phyloP scores from a whole-genome alignment of 2,329 filamentous ascomycete genomes.

The Whalleya microplaca region DNA sequence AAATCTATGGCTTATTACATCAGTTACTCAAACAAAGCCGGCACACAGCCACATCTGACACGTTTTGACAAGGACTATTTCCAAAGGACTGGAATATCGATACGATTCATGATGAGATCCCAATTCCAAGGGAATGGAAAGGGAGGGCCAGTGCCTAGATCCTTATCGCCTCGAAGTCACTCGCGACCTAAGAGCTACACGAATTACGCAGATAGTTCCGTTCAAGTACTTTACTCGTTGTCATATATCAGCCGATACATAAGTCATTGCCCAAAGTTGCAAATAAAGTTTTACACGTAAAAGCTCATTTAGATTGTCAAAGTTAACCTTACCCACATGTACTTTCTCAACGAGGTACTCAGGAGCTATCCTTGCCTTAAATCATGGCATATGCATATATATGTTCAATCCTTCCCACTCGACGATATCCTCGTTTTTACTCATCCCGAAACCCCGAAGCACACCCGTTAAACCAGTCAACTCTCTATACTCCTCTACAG shows the following conservation, averaged over 20 bases:
- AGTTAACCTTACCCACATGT: no score
- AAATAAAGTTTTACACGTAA: no score
- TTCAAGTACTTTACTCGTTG: background rate
- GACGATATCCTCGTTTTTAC: background rate
- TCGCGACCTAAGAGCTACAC: background rate
- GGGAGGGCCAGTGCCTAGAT: background rate
- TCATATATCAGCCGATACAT: background rate
- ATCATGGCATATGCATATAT: no score
- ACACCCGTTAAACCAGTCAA: background rate
- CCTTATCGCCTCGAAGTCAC: background rate
- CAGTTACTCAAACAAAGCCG: conserved; percentile 2
- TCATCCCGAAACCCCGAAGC: background rate
- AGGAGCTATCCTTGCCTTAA: no score
- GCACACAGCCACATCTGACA: conserved; percentile 7
- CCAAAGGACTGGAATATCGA: background rate
- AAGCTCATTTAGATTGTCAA: no score
- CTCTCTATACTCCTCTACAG: background rate
- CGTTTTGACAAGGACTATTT: conserved; percentile 5
- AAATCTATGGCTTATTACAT: background rate
- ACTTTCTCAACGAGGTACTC: no score
- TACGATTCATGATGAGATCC: background rate
- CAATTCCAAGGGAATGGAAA: conserved; percentile 9
- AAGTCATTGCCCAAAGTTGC: background rate
- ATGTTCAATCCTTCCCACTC: no score
- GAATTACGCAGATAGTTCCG: background rate